Conservation (phyloP, 225 moss, liverwort and hornwort genomes). For the Rhytidiadelphus loreus region DNA sequence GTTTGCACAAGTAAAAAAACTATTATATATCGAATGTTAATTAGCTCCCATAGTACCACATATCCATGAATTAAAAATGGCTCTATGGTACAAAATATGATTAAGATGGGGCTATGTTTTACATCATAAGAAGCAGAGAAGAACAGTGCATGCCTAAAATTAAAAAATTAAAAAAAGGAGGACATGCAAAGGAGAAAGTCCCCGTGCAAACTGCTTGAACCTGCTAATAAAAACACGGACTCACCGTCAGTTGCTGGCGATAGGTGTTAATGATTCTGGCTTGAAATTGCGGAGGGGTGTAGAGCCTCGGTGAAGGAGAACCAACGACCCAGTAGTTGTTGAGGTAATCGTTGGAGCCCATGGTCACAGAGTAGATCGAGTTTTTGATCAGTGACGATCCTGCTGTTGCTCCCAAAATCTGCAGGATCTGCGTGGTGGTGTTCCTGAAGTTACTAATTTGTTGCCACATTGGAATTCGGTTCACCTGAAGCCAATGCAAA, state of each 20-base stretch:
- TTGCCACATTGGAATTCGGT: conserved; percentile 39
- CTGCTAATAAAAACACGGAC: neutral
- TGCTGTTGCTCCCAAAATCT: conserved; percentile 22
- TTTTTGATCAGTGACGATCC: conserved; percentile 6
- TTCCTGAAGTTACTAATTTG: conserved; percentile 33
- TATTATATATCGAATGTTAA: neutral
- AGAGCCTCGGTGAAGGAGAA: conserved; percentile 26
- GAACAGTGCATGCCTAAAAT: neutral
- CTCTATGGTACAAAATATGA: neutral
- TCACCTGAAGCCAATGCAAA: conserved; percentile 10
- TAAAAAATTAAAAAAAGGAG: no score
- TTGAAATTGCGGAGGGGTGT: conserved; percentile 18
- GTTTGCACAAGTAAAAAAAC: neutral
- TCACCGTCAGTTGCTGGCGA: conserved; percentile 37
- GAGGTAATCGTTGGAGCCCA: conserved; percentile 63
- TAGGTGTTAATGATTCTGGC: conserved; percentile 24
- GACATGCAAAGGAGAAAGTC: neutral
- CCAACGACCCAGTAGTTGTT: conserved; percentile 49
- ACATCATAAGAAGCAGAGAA: neutral
- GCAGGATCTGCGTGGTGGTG: conserved; percentile 20
- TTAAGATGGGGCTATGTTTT: neutral
- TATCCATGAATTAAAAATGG: neutral
- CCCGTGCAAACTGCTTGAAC: neutral
- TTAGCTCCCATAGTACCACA: neutral
- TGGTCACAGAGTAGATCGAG: conserved; percentile 39